A percentile compares a stretch with the other conserved stretches of the same genome.
Evolutionary conservation across 2,329 filamentous ascomycete species (phyloP).

Genomic region (Polychaeton citri): DNA sequence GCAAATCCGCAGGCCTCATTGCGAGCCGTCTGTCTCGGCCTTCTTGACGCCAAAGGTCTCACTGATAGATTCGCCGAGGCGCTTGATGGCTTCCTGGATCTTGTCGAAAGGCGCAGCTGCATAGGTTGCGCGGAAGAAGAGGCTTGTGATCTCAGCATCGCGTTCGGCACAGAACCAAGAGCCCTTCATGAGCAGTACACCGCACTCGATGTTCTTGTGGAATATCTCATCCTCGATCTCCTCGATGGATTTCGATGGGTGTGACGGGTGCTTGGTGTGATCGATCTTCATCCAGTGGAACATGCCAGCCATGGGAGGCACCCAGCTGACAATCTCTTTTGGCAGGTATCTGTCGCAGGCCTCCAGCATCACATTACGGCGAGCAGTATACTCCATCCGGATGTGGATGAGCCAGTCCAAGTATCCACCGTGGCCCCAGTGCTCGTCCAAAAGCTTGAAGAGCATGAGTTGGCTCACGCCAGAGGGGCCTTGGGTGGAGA

Average conservation of each 20-base stretch:
- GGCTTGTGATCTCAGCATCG: conserved; percentile 41
- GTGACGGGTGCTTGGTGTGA: conserved; percentile 51
- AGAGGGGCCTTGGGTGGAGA: conserved; percentile 70
- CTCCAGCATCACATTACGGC: conserved; percentile 61
- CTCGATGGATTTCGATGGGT: conserved; percentile 38
- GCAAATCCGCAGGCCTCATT: no score
- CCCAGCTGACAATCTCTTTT: conserved; percentile 62
- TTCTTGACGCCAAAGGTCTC: conserved; percentile 40
- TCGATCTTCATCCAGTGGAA: conserved; percentile 74
- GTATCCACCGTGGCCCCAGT: conserved; percentile 87
- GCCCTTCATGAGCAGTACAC: conserved; percentile 69
- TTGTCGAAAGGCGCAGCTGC: conserved; percentile 53
- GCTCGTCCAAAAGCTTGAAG: conserved; percentile 82
- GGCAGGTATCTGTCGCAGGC: conserved; percentile 73
- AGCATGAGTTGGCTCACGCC: conserved; percentile 75
- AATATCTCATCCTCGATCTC: conserved; percentile 81
- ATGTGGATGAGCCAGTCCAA: conserved; percentile 79
- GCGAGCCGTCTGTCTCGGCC: conserved; percentile 1
- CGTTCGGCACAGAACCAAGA: conserved; percentile 82
- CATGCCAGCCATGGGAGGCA: conserved; percentile 76
- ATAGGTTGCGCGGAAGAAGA: conserved; percentile 87
- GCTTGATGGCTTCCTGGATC: conserved; percentile 36
- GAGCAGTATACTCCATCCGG: conserved; percentile 64
- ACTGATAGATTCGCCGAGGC: conserved; percentile 64
- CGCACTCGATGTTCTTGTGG: conserved; percentile 57